These are phyloP conservation scores for Luvunga scandens DNA, from an alignment of 345 rosid genomes.

Conservation along the genomic window DNA sequence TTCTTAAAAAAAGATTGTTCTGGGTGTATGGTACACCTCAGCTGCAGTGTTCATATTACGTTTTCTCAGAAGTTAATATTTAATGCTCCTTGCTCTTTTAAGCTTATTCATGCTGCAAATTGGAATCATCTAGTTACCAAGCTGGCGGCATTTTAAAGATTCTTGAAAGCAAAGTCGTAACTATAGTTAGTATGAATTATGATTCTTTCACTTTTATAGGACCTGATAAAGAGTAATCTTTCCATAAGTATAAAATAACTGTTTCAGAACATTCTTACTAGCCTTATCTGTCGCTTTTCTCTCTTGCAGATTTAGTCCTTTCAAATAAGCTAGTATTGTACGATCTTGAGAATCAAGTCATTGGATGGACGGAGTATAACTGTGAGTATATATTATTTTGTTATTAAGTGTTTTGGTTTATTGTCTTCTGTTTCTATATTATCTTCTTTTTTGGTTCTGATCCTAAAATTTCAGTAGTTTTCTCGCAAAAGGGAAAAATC, in stretches of 20 bases:
- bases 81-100: background rate
- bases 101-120: background rate
- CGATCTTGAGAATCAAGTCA: conserved; percentile 77
- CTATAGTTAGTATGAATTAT: background rate
- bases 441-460: too few species aligned
- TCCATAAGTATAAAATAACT: background rate
- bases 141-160: background rate
- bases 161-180: background rate
- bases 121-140: background rate
- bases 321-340: conserved; percentile 91
- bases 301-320: conserved; percentile 84
- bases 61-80: background rate
- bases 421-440: background rate
- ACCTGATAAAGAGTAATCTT: background rate
- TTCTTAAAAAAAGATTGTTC: background rate
- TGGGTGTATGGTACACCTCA: background rate
- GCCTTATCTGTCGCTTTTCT: background rate
- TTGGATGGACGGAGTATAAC: conserved; percentile 96
- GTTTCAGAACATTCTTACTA: conserved; percentile 1
- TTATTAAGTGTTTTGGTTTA: background rate
- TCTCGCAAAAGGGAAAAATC: background rate
- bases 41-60: background rate
- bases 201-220: background rate
- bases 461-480: background rate
- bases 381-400: conserved; percentile 51